Percentiles rank a stretch among this genome's conserved stretches.
These are phyloP conservation scores for Fomitopsis pulvina DNA, from an alignment of 768 basidiomycete genomes.

Conservation along the genomic window DNA sequence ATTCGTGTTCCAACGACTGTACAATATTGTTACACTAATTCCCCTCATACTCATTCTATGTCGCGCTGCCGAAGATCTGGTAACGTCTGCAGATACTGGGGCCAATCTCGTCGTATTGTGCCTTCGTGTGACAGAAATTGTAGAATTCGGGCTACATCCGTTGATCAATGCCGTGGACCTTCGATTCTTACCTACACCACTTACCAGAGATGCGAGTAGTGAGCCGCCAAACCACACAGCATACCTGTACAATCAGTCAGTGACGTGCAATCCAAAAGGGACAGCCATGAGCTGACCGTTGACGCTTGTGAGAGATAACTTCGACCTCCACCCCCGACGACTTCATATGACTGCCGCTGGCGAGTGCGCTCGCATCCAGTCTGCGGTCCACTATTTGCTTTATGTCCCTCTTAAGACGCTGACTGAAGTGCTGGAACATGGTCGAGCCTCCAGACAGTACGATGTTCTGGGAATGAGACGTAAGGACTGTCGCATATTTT, in stretches of 20 bases:
- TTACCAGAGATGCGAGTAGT: constrained; percentile 84
- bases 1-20: background rate
- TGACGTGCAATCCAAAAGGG: constrained; percentile 2
- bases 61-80: constrained; percentile 89
- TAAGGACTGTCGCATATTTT: background rate
- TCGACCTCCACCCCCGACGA: constrained; percentile 97
- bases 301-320: constrained; percentile 96
- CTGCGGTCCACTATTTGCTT: constrained; percentile 91
- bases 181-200: too few species aligned
- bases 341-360: constrained; percentile 74
- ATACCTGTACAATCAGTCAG: constrained; percentile 38
- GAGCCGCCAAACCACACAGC: constrained; percentile 99
- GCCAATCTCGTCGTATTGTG: constrained; percentile 90
- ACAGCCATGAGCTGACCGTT: constrained; percentile 47
- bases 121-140: constrained; percentile 88
- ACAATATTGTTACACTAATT: constrained; percentile 1
- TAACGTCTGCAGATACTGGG: constrained; percentile 90
- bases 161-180: background rate
- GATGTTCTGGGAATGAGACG: constrained; percentile 61
- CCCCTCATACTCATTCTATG: constrained; percentile 31
- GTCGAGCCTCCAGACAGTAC: constrained; percentile 96
- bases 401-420: constrained; percentile 90
- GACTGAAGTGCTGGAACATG: constrained; percentile 99
- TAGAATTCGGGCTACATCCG: constrained; percentile 82
- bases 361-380: constrained; percentile 66